Conservation (phyloP, 75 land plant species). For the Pseudotsuga menziesii region DNA sequence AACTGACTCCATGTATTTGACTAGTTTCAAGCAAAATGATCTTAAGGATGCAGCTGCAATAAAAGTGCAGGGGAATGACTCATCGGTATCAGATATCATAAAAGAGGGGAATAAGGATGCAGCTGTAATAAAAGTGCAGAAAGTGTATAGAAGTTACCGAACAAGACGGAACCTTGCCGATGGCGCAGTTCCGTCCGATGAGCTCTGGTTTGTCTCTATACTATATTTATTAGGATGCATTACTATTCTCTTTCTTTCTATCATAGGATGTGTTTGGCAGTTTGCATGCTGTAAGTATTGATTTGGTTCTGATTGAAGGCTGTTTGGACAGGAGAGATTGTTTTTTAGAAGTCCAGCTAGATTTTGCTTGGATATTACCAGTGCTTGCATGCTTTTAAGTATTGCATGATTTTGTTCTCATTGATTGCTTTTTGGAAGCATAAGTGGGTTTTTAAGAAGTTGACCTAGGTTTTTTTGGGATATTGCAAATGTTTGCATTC, state of each 20-base stretch:
- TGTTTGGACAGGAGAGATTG: background rate
- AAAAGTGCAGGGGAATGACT: too few relatives aligned
- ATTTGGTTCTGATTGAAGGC: background rate
- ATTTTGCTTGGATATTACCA: too few relatives aligned
- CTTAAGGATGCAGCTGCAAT: too few relatives aligned
- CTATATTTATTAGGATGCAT: background rate
- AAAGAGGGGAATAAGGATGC: conserved; percentile 19
- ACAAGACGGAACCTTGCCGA: conserved; percentile 84
- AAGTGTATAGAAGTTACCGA: conserved; percentile 83
- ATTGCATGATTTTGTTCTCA: background rate
- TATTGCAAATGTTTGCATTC: background rate
- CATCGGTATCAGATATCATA: too few relatives aligned
- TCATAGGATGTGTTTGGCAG: background rate
- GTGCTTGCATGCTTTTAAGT: too few relatives aligned
- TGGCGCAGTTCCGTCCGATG: conserved; percentile 74
- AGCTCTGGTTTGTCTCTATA: conserved; percentile 41
- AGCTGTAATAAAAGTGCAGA: conserved; percentile 76
- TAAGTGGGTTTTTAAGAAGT: background rate
- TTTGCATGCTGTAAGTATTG: background rate
- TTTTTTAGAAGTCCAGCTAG: background rate
- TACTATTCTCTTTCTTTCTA: background rate
- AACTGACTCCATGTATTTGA: background rate
- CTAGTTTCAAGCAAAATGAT: background rate
- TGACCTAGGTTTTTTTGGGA: background rate
- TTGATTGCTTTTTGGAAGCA: background rate